phyloP scores from a whole-genome alignment of 2,329 filamentous ascomycete species.

The Alternaria conjuncta region DNA sequence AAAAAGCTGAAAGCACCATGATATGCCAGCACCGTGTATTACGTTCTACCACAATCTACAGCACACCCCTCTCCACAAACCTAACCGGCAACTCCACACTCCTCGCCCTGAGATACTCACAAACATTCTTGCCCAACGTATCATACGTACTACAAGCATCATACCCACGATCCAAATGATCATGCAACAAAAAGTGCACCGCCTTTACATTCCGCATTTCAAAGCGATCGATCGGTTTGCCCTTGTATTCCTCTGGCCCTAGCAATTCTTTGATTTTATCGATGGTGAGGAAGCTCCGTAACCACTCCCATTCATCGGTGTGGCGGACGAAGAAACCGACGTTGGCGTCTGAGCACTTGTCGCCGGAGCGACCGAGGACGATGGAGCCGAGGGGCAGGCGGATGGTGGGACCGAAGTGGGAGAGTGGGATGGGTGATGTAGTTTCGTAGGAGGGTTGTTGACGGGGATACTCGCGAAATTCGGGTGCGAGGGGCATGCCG shows the following conservation, averaged over 20 bases:
- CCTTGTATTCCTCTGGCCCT: conserved; percentile 39
- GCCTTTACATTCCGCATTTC: conserved; percentile 49
- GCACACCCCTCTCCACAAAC: conserved; percentile 49
- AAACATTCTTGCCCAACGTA: conserved; percentile 55
- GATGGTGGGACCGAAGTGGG: conserved; percentile 45
- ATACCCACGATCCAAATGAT: conserved; percentile 56
- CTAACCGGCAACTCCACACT: conserved; percentile 54
- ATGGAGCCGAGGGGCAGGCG: conserved; percentile 48
- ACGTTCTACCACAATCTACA: conserved; percentile 1
- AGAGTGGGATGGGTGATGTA: conserved; percentile 28
- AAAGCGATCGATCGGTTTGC: conserved; percentile 47
- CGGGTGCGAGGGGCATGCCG: conserved; percentile 24
- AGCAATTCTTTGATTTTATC: conserved; percentile 34
- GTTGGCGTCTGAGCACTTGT: conserved; percentile 42
- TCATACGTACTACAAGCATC: conserved; percentile 54
- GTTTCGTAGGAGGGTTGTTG: conserved; percentile 45
- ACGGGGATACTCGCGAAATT: conserved; percentile 27
- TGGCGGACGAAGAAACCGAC: conserved; percentile 42
- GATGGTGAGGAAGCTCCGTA: conserved; percentile 34
- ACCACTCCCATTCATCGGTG: conserved; percentile 43
- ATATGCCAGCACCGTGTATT: not conserved
- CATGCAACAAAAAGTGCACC: conserved; percentile 54
- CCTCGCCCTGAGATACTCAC: conserved; percentile 55
- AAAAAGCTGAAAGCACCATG: not conserved
- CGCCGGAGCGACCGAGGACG: conserved; percentile 43